These are phyloP conservation scores for Starmerella sp. DNA, from an alignment of 805 yeast genomes.

Conservation along the genomic window DNA sequence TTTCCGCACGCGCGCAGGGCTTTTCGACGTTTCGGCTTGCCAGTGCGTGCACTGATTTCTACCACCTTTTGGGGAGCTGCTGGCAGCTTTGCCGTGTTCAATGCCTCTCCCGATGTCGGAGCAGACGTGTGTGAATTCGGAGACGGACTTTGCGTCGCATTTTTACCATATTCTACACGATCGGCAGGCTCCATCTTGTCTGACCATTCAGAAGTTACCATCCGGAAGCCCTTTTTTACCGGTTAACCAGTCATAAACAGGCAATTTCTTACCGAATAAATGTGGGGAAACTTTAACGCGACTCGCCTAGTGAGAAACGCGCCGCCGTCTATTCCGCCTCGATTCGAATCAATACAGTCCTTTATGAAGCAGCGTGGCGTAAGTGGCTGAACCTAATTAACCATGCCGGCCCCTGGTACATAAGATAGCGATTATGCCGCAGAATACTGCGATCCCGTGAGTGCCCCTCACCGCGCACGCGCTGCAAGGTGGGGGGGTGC, in stretches of 20 bases:
- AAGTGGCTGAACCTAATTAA: not conserved
- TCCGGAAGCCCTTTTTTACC: not conserved
- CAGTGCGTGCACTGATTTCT: conserved; percentile 26
- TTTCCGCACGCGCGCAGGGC: conserved; percentile 82
- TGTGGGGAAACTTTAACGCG: not conserved
- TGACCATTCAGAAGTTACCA: not conserved
- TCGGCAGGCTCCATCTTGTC: not conserved
- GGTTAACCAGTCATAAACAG: not conserved
- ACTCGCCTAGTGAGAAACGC: not conserved
- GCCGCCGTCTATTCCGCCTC: not conserved
- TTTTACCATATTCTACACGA: not conserved
- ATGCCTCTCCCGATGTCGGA: not conserved
- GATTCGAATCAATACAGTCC: not conserved
- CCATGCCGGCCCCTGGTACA: not conserved
- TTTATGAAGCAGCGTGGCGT: not conserved
- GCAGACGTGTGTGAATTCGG: not conserved
- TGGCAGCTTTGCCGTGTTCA: not conserved
- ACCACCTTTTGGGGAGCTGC: conserved; percentile 5
- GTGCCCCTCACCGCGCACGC: conserved; percentile 1
- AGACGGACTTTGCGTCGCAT: not conserved
- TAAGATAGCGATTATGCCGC: not conserved
- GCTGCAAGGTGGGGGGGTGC: not conserved
- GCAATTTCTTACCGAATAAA: not conserved
- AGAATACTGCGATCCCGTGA: not conserved
- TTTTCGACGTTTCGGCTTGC: conserved; percentile 43